Percentiles rank a stretch among this genome's conserved stretches.
Evolutionary conservation across 2,329 filamentous ascomycete species (phyloP).

Genomic region (Aspergillus fumigatiaffinis): DNA sequence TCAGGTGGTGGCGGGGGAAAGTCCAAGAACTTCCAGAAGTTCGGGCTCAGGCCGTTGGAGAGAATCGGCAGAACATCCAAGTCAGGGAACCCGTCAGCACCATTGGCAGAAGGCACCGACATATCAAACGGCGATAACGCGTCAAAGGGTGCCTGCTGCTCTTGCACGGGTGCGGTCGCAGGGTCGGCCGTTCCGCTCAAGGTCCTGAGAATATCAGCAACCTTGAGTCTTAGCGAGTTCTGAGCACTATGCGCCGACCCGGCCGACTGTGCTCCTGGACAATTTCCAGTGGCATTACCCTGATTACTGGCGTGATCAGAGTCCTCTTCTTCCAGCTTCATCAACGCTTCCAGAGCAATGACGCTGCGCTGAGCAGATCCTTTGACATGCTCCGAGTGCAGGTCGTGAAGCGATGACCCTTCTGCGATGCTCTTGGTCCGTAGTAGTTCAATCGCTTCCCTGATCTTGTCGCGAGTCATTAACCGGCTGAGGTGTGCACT

Average conservation of each 20-base stretch:
- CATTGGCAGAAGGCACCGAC: not conserved
- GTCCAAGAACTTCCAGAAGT: not conserved
- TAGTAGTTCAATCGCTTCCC: constrained; percentile 9
- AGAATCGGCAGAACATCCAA: not conserved
- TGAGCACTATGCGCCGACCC: too few species aligned
- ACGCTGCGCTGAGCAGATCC: not conserved
- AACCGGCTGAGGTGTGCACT: constrained; percentile 2
- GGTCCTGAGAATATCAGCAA: not conserved
- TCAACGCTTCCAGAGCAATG: not conserved
- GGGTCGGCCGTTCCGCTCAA: not conserved
- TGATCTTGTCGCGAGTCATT: constrained; percentile 7
- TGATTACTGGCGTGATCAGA: not conserved
- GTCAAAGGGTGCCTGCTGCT: not conserved
- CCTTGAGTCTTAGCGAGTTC: not conserved
- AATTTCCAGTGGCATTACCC: not conserved
- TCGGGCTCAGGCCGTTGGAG: not conserved
- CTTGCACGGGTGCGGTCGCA: not conserved
- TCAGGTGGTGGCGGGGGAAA: not conserved
- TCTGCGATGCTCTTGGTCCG: not conserved
- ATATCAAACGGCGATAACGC: not conserved
- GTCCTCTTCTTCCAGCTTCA: not conserved
- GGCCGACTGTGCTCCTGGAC: not conserved
- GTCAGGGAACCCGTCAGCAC: not conserved
- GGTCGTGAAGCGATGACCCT: not conserved
- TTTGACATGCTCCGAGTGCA: not conserved